These are phyloP conservation scores for Pholiota conissans DNA, from an alignment of 768 basidiomycete species.

Conservation along the genomic window DNA sequence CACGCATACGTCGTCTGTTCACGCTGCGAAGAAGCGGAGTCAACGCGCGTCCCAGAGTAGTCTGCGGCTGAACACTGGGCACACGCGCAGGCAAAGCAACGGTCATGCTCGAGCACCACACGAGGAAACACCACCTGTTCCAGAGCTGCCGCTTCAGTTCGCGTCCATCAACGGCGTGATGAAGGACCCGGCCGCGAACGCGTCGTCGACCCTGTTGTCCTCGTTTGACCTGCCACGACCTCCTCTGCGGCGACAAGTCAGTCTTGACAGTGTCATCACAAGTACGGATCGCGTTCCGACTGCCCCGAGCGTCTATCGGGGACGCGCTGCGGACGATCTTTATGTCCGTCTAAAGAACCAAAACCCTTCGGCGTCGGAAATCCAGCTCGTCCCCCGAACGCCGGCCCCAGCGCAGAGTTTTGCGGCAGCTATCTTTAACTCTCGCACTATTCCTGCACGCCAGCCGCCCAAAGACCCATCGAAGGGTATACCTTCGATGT, in stretches of 20 bases:
- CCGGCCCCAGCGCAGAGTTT: slow-evolving; percentile 23
- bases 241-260: slow-evolving; percentile 20
- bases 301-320: slow-evolving; percentile 16
- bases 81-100: slow-evolving; percentile 22
- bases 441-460: slow-evolving; percentile 3
- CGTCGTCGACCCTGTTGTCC: slow-evolving; percentile 21
- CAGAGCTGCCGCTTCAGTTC: slow-evolving; percentile 32
- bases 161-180: slow-evolving; percentile 16
- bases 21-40: slow-evolving; percentile 67
- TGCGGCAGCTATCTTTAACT: slow-evolving; percentile 11
- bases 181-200: slow-evolving; percentile 19
- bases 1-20: slow-evolving; percentile 44
- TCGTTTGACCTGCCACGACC: slow-evolving; percentile 9
- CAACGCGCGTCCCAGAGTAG: slow-evolving; percentile 65
- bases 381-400: slow-evolving; percentile 32
- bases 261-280: slow-evolving; percentile 24
- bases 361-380: slow-evolving; percentile 20
- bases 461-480: slow-evolving; percentile 23
- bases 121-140: slow-evolving; percentile 33
- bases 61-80: slow-evolving; percentile 53
- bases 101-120: slow-evolving; percentile 21
- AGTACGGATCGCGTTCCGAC: slow-evolving; percentile 15
- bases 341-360: slow-evolving; percentile 19
- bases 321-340: slow-evolving; percentile 26
- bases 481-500: slow-evolving; percentile 45